These are phyloP conservation scores for Pyrus communis DNA, from an alignment of 306 rosid species.

Conservation along the genomic window DNA sequence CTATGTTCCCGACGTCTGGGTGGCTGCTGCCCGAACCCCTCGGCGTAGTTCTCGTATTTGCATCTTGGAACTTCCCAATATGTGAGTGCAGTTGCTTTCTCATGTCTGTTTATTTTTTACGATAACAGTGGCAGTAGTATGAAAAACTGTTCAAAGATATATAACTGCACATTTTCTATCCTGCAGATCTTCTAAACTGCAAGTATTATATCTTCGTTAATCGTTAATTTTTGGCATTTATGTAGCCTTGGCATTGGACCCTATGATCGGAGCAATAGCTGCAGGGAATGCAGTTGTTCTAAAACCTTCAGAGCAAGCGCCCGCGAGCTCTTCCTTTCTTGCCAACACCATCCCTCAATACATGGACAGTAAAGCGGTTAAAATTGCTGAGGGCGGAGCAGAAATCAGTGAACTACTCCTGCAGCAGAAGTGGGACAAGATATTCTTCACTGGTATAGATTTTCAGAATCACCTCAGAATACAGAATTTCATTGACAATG, in stretches of 20 bases:
- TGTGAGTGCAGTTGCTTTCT: slow-evolving; percentile 40
- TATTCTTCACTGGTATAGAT: slow-evolving; percentile 81
- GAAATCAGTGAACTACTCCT: slow-evolving; percentile 43
- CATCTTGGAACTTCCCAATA: slow-evolving; percentile 88
- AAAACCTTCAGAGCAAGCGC: slow-evolving; percentile 74
- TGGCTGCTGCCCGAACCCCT: slow-evolving; percentile 70
- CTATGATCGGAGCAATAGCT: slow-evolving; percentile 82
- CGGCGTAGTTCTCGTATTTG: slow-evolving; percentile 74
- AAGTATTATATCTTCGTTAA: not conserved
- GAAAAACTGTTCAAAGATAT: not conserved
- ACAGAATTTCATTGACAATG: not conserved
- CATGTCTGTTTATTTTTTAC: not conserved
- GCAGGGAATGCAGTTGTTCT: slow-evolving; percentile 72
- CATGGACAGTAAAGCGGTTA: slow-evolving; percentile 60
- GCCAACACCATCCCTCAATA: slow-evolving; percentile 56
- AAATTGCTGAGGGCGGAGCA: slow-evolving; percentile 66
- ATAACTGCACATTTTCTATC: not conserved
- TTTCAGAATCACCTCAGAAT: not conserved
- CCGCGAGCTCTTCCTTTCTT: slow-evolving; percentile 64
- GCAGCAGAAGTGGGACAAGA: slow-evolving; percentile 74
- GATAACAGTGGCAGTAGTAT: not conserved
- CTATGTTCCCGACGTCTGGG: slow-evolving; percentile 67
- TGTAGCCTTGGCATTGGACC: slow-evolving; percentile 78
- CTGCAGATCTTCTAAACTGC: not conserved
- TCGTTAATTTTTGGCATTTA: not conserved